These are phyloP conservation scores for Cercophora newfieldiana DNA, from an alignment of 495 filamentous ascomycete genomes.

Conservation along the genomic window DNA sequence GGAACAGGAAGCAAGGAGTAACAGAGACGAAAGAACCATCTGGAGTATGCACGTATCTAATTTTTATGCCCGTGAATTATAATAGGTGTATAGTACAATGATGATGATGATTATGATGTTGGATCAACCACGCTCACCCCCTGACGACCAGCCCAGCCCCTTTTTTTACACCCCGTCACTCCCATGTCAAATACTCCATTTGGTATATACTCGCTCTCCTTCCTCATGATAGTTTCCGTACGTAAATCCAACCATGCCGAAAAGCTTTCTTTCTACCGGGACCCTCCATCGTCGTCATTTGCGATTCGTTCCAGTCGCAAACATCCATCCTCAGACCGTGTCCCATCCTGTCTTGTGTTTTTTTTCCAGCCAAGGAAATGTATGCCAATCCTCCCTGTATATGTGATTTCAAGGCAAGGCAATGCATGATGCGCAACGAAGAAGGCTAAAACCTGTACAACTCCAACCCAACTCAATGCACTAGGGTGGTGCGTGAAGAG, in stretches of 20 bases:
- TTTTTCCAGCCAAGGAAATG: neutral
- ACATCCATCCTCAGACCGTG: neutral
- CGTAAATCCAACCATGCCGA: too few relatives aligned
- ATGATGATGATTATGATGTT: neutral
- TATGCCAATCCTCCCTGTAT: neutral
- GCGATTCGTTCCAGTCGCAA: neutral
- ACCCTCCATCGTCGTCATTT: neutral
- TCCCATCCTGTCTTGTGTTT: neutral
- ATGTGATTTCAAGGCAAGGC: neutral
- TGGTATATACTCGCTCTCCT: too few relatives aligned
- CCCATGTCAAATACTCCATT: too few relatives aligned
- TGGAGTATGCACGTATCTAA: too few relatives aligned
- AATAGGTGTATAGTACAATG: neutral
- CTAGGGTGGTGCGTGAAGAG: neutral
- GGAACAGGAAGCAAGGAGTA: too few relatives aligned
- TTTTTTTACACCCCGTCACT: too few relatives aligned
- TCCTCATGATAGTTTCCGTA: too few relatives aligned
- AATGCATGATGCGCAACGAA: neutral
- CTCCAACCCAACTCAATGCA: neutral
- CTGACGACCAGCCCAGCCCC: too few relatives aligned
- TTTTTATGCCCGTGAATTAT: neutral
- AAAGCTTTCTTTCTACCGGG: neutral
- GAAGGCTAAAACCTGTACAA: neutral
- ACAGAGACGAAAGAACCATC: too few relatives aligned
- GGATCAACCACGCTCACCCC: neutral